Evolutionary conservation across 257 asterid species (phyloP).

Genomic region (Salvia miltiorrhiza): DNA sequence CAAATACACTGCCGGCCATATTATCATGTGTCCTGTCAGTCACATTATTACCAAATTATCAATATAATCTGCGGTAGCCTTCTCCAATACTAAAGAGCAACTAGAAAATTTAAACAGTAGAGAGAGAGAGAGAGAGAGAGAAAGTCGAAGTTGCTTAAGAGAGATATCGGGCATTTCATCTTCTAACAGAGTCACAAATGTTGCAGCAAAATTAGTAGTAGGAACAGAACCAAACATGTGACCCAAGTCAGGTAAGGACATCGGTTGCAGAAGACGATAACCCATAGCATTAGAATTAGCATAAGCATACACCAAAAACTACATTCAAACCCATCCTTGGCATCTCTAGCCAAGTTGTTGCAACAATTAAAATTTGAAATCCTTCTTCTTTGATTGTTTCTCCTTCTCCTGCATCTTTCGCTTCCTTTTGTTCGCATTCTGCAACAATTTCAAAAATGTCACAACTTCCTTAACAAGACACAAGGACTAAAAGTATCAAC

Average conservation of each 20-base stretch:
- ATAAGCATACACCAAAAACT: background rate
- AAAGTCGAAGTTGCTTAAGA: too few relatives aligned
- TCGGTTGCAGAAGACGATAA: constrained; percentile 1
- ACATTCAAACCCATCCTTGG: background rate
- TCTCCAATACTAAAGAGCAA: background rate
- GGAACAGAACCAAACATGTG: background rate
- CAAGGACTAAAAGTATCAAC: background rate
- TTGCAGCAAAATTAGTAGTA: background rate
- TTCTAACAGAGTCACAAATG: background rate
- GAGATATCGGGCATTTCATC: background rate
- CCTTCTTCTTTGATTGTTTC: constrained; percentile 85
- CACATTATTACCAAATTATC: background rate
- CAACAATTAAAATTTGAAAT: constrained; percentile 61
- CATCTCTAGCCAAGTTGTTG: constrained; percentile 3
- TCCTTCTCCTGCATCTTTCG: constrained; percentile 93
- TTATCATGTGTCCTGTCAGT: background rate
- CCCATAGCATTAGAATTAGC: background rate
- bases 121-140: background rate
- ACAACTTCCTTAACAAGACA: background rate
- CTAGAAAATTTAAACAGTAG: background rate
- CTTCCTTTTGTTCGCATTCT: constrained; percentile 89
- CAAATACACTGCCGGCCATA: background rate
- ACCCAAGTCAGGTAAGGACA: background rate
- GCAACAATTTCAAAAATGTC: constrained; percentile 22
- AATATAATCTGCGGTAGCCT: background rate